Evolutionary conservation across 1,284 basidiomycete species (phyloP).

Genomic region (Gymnopus androsaceus): DNA sequence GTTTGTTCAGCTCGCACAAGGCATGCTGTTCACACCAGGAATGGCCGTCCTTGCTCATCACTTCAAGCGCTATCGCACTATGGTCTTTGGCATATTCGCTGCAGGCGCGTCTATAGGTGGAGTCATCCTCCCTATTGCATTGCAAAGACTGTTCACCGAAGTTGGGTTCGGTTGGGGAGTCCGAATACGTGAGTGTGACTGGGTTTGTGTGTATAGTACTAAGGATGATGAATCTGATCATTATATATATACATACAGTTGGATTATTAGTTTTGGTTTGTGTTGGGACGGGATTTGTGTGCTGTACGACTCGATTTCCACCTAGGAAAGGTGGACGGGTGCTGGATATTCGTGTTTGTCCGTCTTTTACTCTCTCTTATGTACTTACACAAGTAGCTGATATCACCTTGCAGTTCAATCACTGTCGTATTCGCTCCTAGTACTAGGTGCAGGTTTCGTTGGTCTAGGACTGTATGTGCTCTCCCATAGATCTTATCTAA

Average conservation of each 20-base stretch:
- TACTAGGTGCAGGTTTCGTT: constrained; percentile 19
- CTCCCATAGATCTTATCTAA: neutral
- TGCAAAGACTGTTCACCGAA: constrained; percentile 19
- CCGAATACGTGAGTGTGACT: constrained; percentile 17
- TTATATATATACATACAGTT: constrained; percentile 9
- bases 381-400: neutral
- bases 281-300: constrained; percentile 19
- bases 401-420: constrained; percentile 15
- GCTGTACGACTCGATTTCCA: constrained; percentile 20
- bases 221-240: too few species aligned
- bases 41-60: constrained; percentile 24
- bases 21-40: constrained; percentile 20
- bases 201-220: too few species aligned
- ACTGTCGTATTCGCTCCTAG: constrained; percentile 20
- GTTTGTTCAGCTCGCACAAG: constrained; percentile 19
- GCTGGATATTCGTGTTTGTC: constrained; percentile 23
- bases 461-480: constrained; percentile 16
- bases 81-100: constrained; percentile 24
- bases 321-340: constrained; percentile 18
- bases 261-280: constrained; percentile 22
- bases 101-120: constrained; percentile 22
- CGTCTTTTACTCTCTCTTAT: neutral
- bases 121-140: constrained; percentile 22
- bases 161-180: constrained; percentile 24
- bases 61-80: constrained; percentile 18